A percentile compares a stretch with the other conserved stretches of the same genome.
Evolutionary conservation across 352 stramenopile genomes (phyloP).

Genomic region (Halophytophthora polymorphica): DNA sequence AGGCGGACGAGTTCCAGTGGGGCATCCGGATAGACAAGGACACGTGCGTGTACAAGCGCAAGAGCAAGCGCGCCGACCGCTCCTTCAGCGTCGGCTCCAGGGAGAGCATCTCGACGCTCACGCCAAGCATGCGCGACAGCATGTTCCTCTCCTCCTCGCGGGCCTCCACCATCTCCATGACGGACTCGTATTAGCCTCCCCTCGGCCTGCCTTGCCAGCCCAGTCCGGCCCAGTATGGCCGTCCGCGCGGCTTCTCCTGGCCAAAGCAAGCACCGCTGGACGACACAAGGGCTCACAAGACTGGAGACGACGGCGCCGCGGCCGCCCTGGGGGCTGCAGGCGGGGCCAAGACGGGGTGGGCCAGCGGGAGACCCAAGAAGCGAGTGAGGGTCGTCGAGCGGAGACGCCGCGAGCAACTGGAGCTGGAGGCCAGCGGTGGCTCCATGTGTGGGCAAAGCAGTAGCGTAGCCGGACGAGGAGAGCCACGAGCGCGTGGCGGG

Average conservation of each 20-base stretch:
- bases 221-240: not conserved
- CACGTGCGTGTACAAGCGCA: constrained; percentile 88
- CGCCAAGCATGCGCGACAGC: constrained; percentile 70
- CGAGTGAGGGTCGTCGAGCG: no score
- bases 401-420: no score
- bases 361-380: no score
- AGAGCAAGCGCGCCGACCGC: constrained; percentile 75
- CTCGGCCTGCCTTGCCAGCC: not conserved
- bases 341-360: no score
- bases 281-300: not conserved
- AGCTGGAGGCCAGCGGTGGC: no score
- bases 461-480: no score
- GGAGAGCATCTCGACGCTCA: constrained; percentile 80
- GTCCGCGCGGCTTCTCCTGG: no score
- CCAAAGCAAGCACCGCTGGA: no score
- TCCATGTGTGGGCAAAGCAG: no score
- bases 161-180: constrained; percentile 70
- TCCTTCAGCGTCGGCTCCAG: constrained; percentile 59
- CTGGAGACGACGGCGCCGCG: no score
- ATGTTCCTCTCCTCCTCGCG: constrained; percentile 63
- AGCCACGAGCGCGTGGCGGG: no score
- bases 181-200: constrained; percentile 35
- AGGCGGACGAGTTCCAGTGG: constrained; percentile 85
- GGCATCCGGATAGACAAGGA: constrained; percentile 90
- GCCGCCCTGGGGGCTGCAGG: no score